These are phyloP conservation scores for Beta vulgaris DNA, from an alignment of 148 eudicot species.

Conservation along the genomic window DNA sequence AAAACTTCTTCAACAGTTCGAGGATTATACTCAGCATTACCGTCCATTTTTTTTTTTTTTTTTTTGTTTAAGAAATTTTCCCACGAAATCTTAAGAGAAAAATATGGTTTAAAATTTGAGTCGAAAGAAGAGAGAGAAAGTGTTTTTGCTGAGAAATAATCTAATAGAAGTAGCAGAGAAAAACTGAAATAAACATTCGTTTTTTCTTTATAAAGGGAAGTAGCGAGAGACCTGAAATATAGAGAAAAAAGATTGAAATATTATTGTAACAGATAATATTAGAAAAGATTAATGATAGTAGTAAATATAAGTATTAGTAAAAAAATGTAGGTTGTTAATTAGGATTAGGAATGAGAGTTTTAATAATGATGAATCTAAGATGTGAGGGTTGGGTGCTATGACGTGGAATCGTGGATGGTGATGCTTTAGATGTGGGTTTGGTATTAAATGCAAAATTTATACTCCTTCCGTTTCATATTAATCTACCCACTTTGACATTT, in stretches of 20 bases:
- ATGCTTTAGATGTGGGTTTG: neutral
- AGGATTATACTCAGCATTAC: slow-evolving; percentile 28
- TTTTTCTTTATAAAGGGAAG: neutral
- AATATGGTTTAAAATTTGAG: neutral
- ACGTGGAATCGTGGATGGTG: neutral
- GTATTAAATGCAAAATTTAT: neutral
- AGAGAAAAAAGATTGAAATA: too few species aligned
- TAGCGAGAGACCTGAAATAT: neutral
- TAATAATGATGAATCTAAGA: neutral
- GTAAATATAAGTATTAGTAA: too few species aligned
- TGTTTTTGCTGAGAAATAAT: neutral
- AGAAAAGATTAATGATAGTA: too few species aligned
- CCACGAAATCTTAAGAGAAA: neutral
- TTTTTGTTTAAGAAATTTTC: too few species aligned
- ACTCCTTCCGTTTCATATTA: too few species aligned
- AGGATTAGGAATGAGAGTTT: too few species aligned
- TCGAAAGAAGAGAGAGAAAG: neutral
- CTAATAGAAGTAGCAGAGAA: neutral
- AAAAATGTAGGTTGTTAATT: too few species aligned
- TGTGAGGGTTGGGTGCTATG: neutral
- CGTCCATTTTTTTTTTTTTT: slow-evolving; percentile 1
- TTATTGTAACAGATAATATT: too few species aligned
- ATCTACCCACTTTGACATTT: too few species aligned
- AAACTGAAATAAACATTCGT: neutral
- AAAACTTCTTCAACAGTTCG: slow-evolving; percentile 50